phyloP scores from a whole-genome alignment of 192 early-diverging fungal genomes.

The Coemansia sp. region DNA sequence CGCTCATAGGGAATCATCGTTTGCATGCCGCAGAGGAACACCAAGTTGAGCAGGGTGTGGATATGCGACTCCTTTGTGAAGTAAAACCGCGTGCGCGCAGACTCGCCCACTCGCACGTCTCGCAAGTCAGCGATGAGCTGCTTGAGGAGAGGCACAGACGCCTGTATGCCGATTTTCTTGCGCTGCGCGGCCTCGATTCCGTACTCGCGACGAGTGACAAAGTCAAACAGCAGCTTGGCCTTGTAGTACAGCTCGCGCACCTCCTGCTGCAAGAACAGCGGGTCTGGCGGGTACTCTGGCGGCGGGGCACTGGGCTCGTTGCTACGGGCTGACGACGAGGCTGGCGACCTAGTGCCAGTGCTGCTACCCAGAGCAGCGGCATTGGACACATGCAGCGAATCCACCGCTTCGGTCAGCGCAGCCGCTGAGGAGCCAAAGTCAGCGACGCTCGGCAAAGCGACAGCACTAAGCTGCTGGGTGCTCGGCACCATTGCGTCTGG shows the following conservation, averaged over 20 bases:
- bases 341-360: not conserved
- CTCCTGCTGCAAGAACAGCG: slow-evolving; percentile 50
- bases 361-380: not conserved
- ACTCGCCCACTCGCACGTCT: slow-evolving; percentile 13
- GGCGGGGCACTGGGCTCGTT: slow-evolving; percentile 8
- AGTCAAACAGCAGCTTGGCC: slow-evolving; percentile 87
- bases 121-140: slow-evolving; percentile 75
- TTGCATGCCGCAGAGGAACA: slow-evolving; percentile 82
- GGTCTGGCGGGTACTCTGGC: slow-evolving; percentile 47
- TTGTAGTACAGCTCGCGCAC: slow-evolving; percentile 73
- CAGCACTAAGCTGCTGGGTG: not conserved
- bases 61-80: slow-evolving; percentile 97
- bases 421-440: not conserved
- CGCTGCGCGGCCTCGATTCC: slow-evolving; percentile 84
- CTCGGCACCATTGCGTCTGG: not conserved
- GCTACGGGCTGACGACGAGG: not conserved
- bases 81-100: slow-evolving; percentile 71
- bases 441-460: not conserved
- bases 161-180: slow-evolving; percentile 79
- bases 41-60: slow-evolving; percentile 87
- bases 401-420: not conserved
- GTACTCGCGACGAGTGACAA: slow-evolving; percentile 91
- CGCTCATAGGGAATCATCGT: slow-evolving; percentile 62
- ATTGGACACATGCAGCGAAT: not conserved
- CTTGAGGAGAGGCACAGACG: slow-evolving; percentile 70